Conservation (phyloP, 352 stramenopile species). For the Halophytophthora polymorphica region DNA sequence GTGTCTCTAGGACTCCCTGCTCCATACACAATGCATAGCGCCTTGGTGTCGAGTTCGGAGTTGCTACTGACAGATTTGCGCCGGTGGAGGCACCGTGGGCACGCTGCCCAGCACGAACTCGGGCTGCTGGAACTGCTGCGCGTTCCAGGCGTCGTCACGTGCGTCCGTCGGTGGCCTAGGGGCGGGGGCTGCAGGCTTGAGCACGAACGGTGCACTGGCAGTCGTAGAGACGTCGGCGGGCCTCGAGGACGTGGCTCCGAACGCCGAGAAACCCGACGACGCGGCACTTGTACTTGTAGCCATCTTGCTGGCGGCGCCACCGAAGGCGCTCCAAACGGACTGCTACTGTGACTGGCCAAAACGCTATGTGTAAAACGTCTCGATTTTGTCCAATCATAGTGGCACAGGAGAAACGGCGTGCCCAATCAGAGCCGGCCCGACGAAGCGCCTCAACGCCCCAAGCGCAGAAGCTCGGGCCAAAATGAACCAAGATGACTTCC, state of each 20-base stretch:
- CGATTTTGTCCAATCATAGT: too few relatives aligned
- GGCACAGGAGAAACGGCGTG: too few relatives aligned
- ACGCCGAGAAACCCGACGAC: conserved; percentile 11
- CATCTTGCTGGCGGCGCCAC: conserved; percentile 6
- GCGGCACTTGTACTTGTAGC: conserved; percentile 8
- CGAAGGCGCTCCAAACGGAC: too few relatives aligned
- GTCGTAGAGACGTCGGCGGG: conserved; percentile 4
- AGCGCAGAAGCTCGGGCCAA: too few relatives aligned
- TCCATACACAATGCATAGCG: too few relatives aligned
- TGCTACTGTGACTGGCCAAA: too few relatives aligned
- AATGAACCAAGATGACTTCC: conserved; percentile 84
- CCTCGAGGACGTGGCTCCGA: conserved; percentile 1
- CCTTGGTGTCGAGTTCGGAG: too few relatives aligned
- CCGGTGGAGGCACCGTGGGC: conserved; percentile 48
- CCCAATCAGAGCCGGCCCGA: too few relatives aligned
- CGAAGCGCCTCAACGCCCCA: too few relatives aligned
- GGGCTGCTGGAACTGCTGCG: conserved; percentile 46
- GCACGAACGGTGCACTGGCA: conserved; percentile 8
- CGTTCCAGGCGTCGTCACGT: conserved; percentile 65
- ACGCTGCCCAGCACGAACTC: conserved; percentile 63
- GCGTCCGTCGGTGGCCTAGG: conserved; percentile 19
- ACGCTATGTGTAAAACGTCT: too few relatives aligned
- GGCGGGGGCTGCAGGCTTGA: conserved; percentile 7
- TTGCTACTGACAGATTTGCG: conserved; percentile 45
- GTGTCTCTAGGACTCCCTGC: too few relatives aligned